A percentile compares a stretch with the other conserved stretches of the same genome.
These are phyloP conservation scores for Bjerkandera adusta DNA, from an alignment of 1,284 basidiomycete species.

Conservation along the genomic window DNA sequence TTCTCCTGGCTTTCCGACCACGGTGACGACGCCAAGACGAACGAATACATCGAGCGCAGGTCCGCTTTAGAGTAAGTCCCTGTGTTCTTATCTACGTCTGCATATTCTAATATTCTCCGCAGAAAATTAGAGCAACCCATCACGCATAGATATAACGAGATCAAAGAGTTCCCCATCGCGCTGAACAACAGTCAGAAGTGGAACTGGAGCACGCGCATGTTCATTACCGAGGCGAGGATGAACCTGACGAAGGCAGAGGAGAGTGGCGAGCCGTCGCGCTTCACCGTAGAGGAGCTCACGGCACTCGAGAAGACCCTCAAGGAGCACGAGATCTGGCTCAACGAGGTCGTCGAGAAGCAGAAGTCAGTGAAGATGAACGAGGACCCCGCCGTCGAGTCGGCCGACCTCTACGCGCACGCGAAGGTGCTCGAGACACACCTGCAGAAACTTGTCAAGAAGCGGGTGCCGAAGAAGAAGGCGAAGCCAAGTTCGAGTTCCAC, in stretches of 20 bases:
- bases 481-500: conserved; percentile 23
- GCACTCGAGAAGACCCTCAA: conserved; percentile 69
- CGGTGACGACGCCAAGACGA: conserved; percentile 82
- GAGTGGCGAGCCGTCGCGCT: conserved; percentile 65
- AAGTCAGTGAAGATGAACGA: conserved; percentile 68
- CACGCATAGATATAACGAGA: conserved; percentile 84
- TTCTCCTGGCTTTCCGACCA: conserved; percentile 84
- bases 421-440: conserved; percentile 77
- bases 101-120: conserved; percentile 10
- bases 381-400: conserved; percentile 79
- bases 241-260: conserved; percentile 66
- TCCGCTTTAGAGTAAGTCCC: conserved; percentile 75
- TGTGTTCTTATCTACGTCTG: background rate
- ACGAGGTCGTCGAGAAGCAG: conserved; percentile 78
- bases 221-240: conserved; percentile 75
- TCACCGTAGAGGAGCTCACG: conserved; percentile 81
- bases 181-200: conserved; percentile 79
- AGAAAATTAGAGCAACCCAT: conserved; percentile 83
- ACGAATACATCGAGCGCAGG: conserved; percentile 71
- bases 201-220: conserved; percentile 79
- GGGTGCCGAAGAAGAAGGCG: conserved; percentile 53
- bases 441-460: conserved; percentile 65
- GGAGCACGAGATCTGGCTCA: conserved; percentile 81
- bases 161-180: conserved; percentile 69
- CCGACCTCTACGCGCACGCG: conserved; percentile 80